phyloP scores from a whole-genome alignment of 2,329 filamentous ascomycete species.

The Aspergillus uvarum region DNA sequence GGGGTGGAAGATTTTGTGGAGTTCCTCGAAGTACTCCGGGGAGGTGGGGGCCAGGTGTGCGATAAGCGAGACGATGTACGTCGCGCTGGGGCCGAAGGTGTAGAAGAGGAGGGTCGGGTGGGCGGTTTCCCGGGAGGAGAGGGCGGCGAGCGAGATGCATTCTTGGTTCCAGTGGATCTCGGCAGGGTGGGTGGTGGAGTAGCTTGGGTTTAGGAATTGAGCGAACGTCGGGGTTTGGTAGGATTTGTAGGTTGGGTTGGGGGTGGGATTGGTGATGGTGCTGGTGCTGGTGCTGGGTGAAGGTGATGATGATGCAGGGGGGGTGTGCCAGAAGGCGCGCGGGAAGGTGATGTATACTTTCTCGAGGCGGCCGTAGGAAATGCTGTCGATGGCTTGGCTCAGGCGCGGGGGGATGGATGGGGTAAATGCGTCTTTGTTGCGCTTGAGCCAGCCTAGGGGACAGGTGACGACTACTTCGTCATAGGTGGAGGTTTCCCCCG shows the following conservation, averaged over 20 bases:
- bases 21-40: slow-evolving; percentile 52
- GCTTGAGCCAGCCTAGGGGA: slow-evolving; percentile 56
- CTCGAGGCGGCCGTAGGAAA: slow-evolving; percentile 50
- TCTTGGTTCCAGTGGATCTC: slow-evolving; percentile 71
- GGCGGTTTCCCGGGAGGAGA: slow-evolving; percentile 53
- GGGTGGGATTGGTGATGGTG: neutral
- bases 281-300: slow-evolving; percentile 4
- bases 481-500: slow-evolving; percentile 41
- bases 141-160: slow-evolving; percentile 71
- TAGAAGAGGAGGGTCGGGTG: slow-evolving; percentile 86
- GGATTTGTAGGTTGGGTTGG: slow-evolving; percentile 19
- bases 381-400: slow-evolving; percentile 46
- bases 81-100: slow-evolving; percentile 46
- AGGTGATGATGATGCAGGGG: slow-evolving; percentile 10
- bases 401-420: slow-evolving; percentile 47
- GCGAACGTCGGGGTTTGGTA: slow-evolving; percentile 63
- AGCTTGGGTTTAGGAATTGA: slow-evolving; percentile 71
- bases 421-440: slow-evolving; percentile 46
- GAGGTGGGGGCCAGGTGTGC: slow-evolving; percentile 35
- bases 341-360: slow-evolving; percentile 67
- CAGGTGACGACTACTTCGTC: slow-evolving; percentile 55
- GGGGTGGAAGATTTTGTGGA: slow-evolving; percentile 69
- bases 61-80: slow-evolving; percentile 40
- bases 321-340: slow-evolving; percentile 69
- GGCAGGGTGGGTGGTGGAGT: slow-evolving; percentile 59